Evolutionary conservation across 257 asterid genomes (phyloP), one percentile per base, ranked within the genome.

Genomic region (Catharanthus roseus): DNA sequence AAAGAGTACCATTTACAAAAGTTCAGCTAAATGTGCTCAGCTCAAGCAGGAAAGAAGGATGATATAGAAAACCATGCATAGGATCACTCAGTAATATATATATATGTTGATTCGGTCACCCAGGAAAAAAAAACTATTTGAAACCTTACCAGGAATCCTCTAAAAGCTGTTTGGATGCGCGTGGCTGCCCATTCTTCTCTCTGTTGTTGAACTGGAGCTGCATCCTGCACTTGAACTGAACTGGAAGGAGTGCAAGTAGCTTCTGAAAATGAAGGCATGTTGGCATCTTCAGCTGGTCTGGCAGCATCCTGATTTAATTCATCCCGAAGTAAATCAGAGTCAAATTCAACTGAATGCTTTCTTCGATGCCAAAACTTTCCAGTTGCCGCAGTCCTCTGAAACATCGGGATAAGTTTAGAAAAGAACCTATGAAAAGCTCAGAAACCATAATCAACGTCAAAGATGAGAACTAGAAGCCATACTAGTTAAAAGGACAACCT

Each of bases 141-240:
- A 45, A 55, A 44, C 53, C 67, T 72, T 86, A 95, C 99, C 97
- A 95, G 86, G 82, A 95, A 91, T 77, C 97, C 96, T 77, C 89
- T 90, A 72, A 95, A 95, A 68, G 97, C 95, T 67, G 97, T 90
- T 83, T 95, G 99, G 75, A 95, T 91, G 68, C 80, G 85, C 75
- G 85, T 82, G 29, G 95, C 96, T 70, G 99, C 98, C 92, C 91
- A 82, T 80, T 91, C 95, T 87, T 91, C 91, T 82, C 84, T 80
- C 53, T 57, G 82, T 39, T 73, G 85, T 56, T 82, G 85, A 80
- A 51, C 53, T 71, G 82, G 89, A 79, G 78, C 72, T 23, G 72
- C 72, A 76, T 83, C 85, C 69, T 79, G 87, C 80, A 79, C 77
- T 79, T 82, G 89, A 76, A 74, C 77, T 69, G 97, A 85, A 74